phyloP scores from a whole-genome alignment of 176 grass and related monocot genomes.

The Elymus sibiricus region DNA sequence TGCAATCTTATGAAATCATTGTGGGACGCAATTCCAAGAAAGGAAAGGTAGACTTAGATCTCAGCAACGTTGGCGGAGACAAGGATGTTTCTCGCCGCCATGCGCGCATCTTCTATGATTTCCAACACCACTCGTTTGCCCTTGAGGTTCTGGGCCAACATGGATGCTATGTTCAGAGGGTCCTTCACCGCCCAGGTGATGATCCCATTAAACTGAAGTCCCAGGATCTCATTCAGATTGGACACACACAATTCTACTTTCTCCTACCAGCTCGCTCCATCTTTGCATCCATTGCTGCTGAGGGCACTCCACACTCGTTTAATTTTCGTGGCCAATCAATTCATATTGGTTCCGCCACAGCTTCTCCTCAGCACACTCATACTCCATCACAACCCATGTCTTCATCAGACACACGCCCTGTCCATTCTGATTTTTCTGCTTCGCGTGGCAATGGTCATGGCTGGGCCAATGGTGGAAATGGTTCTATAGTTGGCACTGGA shows the following conservation, averaged over 20 bases:
- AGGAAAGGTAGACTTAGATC: slow-evolving; percentile 55
- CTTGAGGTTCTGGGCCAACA: slow-evolving; percentile 59
- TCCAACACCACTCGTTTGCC: slow-evolving; percentile 41
- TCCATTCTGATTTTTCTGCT: neutral
- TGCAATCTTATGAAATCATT: slow-evolving; percentile 67
- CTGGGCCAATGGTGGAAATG: neutral
- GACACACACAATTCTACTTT: slow-evolving; percentile 63
- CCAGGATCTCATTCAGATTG: slow-evolving; percentile 67
- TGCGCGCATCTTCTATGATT: slow-evolving; percentile 84
- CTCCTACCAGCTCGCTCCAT: slow-evolving; percentile 55
- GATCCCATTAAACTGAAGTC: slow-evolving; percentile 59
- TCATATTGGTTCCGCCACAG: slow-evolving; percentile 10
- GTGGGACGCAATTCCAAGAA: slow-evolving; percentile 49
- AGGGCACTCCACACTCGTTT: neutral
- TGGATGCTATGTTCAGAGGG: slow-evolving; percentile 56
- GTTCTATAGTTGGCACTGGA: neutral
- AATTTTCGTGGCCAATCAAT: neutral
- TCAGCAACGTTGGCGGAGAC: slow-evolving; percentile 29
- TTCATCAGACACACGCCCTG: neutral
- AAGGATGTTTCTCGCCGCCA: slow-evolving; percentile 52
- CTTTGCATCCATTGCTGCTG: slow-evolving; percentile 2
- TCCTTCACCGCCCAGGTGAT: slow-evolving; percentile 35
- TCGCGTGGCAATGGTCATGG: neutral
- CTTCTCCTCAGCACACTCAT: neutral
- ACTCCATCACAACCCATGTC: neutral